phyloP scores from a whole-genome alignment of 768 basidiomycete genomes.

The Boletus patriciae region DNA sequence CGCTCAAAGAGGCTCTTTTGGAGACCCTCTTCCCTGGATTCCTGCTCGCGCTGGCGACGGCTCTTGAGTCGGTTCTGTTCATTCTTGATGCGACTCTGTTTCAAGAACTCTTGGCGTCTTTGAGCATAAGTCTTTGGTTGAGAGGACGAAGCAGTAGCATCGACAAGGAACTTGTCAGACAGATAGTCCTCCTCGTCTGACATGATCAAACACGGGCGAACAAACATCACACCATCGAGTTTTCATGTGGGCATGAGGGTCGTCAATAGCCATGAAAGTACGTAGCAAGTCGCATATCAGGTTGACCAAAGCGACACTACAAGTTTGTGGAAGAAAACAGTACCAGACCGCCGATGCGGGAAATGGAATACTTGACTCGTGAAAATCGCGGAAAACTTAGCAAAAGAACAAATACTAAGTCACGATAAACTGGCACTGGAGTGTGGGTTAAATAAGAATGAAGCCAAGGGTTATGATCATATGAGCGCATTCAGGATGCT shows the following conservation, averaged over 20 bases:
- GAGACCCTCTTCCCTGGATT: constrained; percentile 75
- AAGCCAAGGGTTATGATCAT: constrained; percentile 24
- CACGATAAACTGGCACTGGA: constrained; percentile 26
- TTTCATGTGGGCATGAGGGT: constrained; percentile 21
- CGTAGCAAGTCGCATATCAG: constrained; percentile 25
- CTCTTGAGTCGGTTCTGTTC: constrained; percentile 65
- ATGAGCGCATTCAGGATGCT: constrained; percentile 21
- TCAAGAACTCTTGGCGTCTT: constrained; percentile 64
- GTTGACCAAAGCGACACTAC: constrained; percentile 34
- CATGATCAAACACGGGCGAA: constrained; percentile 41
- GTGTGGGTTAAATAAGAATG: constrained; percentile 29
- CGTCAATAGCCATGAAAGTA: constrained; percentile 32
- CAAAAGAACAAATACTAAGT: constrained; percentile 36
- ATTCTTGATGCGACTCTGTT: constrained; percentile 59
- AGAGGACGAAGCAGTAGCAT: constrained; percentile 34
- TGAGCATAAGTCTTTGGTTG: constrained; percentile 66
- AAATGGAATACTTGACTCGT: constrained; percentile 31
- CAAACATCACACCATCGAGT: constrained; percentile 18
- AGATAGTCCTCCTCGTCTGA: constrained; percentile 82
- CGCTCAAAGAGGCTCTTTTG: constrained; percentile 78
- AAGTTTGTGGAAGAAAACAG: constrained; percentile 37
- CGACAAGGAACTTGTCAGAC: constrained; percentile 78
- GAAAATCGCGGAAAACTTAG: constrained; percentile 42
- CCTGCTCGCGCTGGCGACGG: constrained; percentile 63
- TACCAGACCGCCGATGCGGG: constrained; percentile 44